A percentile compares a stretch with the other conserved stretches of the same genome.
Evolutionary conservation across 1,284 basidiomycete genomes (phyloP).

Genomic region (Sparassis latifolia): DNA sequence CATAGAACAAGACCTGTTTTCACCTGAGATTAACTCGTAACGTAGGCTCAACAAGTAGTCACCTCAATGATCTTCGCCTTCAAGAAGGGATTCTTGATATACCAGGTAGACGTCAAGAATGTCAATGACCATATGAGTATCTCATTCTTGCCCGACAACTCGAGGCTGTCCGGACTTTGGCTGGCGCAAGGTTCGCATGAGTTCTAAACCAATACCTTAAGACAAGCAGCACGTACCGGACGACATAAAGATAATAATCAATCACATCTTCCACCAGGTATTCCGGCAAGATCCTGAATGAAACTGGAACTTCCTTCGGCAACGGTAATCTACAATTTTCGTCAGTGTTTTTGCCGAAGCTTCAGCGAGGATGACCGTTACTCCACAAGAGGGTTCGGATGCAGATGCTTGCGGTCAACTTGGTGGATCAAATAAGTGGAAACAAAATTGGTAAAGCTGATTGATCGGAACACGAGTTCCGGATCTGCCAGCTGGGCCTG

Average conservation of each 20-base stretch:
- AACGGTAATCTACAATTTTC: slow-evolving; percentile 64
- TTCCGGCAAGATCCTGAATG: slow-evolving; percentile 90
- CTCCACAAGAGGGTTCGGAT: slow-evolving; percentile 69
- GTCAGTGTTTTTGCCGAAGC: no score
- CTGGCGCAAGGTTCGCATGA: slow-evolving; percentile 30
- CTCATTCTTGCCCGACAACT: slow-evolving; percentile 79
- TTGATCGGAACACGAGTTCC: slow-evolving; percentile 73
- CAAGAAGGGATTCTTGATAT: slow-evolving; percentile 98
- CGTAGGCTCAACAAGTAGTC: neutral
- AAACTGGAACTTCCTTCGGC: slow-evolving; percentile 76
- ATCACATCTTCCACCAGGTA: slow-evolving; percentile 94
- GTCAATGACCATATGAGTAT: slow-evolving; percentile 88
- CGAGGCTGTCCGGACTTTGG: slow-evolving; percentile 74
- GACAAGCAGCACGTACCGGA: slow-evolving; percentile 47
- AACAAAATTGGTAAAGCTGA: slow-evolving; percentile 84
- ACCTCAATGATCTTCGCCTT: slow-evolving; percentile 98
- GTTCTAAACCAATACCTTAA: no score
- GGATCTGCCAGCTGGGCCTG: slow-evolving; percentile 86
- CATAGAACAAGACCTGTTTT: slow-evolving; percentile 77
- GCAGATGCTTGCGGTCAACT: slow-evolving; percentile 79
- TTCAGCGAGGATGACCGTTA: slow-evolving; percentile 22
- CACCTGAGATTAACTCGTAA: no score
- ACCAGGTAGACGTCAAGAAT: slow-evolving; percentile 92
- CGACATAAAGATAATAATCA: slow-evolving; percentile 82
- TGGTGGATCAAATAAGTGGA: slow-evolving; percentile 94